Conservation (phyloP, 164 flowering plant genomes). For the Piper betle region DNA sequence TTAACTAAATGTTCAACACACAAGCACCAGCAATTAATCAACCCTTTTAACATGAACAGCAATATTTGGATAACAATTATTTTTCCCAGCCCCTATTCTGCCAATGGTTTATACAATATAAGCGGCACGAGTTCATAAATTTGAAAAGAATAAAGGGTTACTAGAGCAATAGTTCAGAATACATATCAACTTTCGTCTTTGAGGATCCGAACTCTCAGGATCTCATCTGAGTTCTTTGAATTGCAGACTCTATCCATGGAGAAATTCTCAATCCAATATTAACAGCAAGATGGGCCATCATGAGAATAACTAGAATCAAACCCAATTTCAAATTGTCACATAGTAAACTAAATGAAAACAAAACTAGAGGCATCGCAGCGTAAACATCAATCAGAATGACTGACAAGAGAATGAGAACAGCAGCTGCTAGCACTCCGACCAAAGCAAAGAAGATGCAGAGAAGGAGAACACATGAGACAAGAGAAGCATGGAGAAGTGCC, state of each 20-base stretch:
- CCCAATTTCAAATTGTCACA: constrained; percentile 23
- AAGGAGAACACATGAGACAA: constrained; percentile 18
- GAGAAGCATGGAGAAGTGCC: constrained; percentile 22
- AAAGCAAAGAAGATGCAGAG: constrained; percentile 5
- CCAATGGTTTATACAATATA: too few species aligned
- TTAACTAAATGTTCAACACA: too few species aligned
- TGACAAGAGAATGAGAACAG: constrained; percentile 16
- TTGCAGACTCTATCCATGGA: neutral
- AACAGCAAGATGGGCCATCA: constrained; percentile 5
- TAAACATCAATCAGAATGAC: constrained; percentile 13
- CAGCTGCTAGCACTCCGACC: constrained; percentile 12
- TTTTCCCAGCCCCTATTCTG: too few species aligned
- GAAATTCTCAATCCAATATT: neutral
- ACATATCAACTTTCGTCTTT: neutral
- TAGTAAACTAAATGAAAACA: constrained; percentile 2
- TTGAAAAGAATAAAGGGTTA: too few species aligned
- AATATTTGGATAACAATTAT: too few species aligned
- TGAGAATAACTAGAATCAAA: constrained; percentile 9
- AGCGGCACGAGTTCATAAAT: too few species aligned
- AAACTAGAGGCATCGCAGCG: neutral
- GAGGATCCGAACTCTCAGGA: neutral
- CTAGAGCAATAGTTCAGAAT: neutral
- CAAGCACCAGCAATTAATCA: too few species aligned
- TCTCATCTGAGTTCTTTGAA: neutral
- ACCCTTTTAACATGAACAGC: too few species aligned